Conservation (phyloP, 2,329 filamentous ascomycete species). For the Raffaelea arxii region DNA sequence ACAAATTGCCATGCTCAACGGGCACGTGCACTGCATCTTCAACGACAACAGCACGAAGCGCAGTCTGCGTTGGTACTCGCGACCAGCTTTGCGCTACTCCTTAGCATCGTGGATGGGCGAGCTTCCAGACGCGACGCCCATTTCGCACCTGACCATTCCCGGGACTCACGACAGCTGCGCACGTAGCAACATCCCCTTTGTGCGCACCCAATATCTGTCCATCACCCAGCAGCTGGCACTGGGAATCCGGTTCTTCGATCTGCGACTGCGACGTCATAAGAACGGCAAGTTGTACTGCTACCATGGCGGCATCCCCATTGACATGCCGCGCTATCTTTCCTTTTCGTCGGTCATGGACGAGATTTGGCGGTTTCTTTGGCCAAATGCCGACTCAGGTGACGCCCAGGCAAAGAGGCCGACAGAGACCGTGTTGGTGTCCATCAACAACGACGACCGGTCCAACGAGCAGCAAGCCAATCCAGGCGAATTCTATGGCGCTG, state of each 20-base stretch:
- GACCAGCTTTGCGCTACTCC: slow-evolving; percentile 20
- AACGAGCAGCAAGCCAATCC: slow-evolving; percentile 43
- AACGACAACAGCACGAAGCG: slow-evolving; percentile 18
- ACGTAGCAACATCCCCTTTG: slow-evolving; percentile 40
- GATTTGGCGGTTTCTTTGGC: slow-evolving; percentile 49
- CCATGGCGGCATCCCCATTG: slow-evolving; percentile 61
- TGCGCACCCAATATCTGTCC: slow-evolving; percentile 60
- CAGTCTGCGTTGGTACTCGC: slow-evolving; percentile 25
- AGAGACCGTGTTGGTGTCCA: slow-evolving; percentile 56
- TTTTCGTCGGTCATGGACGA: slow-evolving; percentile 51
- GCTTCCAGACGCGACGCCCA: slow-evolving; percentile 43
- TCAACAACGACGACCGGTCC: slow-evolving; percentile 58
- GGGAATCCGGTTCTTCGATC: slow-evolving; percentile 63
- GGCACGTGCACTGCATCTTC: slow-evolving; percentile 23
- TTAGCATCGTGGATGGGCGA: slow-evolving; percentile 53
- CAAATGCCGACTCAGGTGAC: slow-evolving; percentile 20
- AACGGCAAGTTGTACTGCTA: slow-evolving; percentile 51
- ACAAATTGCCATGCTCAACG: slow-evolving; percentile 20
- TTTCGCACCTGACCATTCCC: slow-evolving; percentile 58
- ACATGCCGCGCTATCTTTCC: slow-evolving; percentile 51
- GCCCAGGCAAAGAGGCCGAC: slow-evolving; percentile 31
- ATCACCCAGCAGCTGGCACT: slow-evolving; percentile 56
- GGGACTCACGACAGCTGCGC: slow-evolving; percentile 62
- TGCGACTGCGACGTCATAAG: slow-evolving; percentile 31
- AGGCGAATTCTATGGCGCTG: slow-evolving; percentile 27